These are phyloP conservation scores for Dalbergia cochinchinensis DNA, from an alignment of 306 rosid genomes.

Conservation along the genomic window DNA sequence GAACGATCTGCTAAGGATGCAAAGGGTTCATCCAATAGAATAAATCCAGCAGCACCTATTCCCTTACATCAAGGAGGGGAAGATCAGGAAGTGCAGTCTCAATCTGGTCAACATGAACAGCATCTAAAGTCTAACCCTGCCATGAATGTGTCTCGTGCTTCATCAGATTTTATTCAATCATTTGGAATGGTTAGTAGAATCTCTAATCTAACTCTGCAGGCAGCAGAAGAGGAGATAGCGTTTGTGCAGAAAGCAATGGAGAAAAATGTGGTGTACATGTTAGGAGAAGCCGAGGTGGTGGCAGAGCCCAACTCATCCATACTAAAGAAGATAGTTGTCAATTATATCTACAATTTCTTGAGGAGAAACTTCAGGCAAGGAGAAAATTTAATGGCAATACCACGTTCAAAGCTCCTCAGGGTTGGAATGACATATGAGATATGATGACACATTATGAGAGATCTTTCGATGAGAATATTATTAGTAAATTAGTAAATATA, in stretches of 20 bases:
- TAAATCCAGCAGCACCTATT: not conserved
- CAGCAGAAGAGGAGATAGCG: constrained; percentile 57
- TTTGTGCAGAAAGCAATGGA: constrained; percentile 62
- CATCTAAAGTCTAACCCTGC: not conserved
- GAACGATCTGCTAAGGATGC: not conserved
- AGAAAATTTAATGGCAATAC: constrained; percentile 56
- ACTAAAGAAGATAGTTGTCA: constrained; percentile 59
- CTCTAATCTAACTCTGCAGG: constrained; percentile 28
- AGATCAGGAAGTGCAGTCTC: constrained; percentile 10
- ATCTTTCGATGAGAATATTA: not conserved
- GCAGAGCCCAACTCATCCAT: constrained; percentile 57
- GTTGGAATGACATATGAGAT: constrained; percentile 46
- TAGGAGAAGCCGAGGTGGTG: constrained; percentile 66
- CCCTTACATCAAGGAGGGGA: not conserved
- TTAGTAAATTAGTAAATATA: not conserved
- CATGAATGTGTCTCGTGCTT: not conserved
- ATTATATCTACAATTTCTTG: constrained; percentile 54
- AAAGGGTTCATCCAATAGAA: constrained; percentile 3
- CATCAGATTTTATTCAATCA: constrained; percentile 37
- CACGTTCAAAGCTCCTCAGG: constrained; percentile 58
- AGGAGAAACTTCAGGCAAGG: constrained; percentile 67
- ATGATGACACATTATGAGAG: not conserved
- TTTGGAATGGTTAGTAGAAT: not conserved
- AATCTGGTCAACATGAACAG: not conserved
- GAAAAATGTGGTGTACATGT: constrained; percentile 59